Percentiles rank a stretch among this genome's conserved stretches.
Evolutionary conservation across 306 rosid species (phyloP).

Genomic region (Dryas alaskensis): DNA sequence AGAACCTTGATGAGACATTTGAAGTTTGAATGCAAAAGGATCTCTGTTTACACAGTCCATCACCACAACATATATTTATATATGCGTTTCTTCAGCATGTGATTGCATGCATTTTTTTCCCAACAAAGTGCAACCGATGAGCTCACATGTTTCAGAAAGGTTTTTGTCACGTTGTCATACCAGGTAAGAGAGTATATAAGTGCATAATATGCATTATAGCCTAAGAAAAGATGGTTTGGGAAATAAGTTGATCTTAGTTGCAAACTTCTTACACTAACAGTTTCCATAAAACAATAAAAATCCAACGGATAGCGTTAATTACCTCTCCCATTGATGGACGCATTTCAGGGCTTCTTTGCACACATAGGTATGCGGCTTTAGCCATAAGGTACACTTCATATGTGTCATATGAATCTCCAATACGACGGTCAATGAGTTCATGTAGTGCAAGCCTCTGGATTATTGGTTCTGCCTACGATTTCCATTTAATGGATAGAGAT

Average conservation of each 20-base stretch:
- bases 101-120: too few relatives aligned
- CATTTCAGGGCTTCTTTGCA: conserved; percentile 55
- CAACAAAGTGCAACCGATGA: not conserved
- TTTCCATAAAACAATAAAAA: not conserved
- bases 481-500: not conserved
- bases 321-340: conserved; percentile 85
- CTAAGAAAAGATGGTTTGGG: not conserved
- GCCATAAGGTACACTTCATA: conserved; percentile 67
- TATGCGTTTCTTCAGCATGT: not conserved
- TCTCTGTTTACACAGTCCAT: not conserved
- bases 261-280: not conserved
- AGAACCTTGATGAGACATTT: not conserved
- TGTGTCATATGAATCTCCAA: conserved; percentile 57
- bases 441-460: conserved; percentile 59
- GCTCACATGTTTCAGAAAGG: not conserved
- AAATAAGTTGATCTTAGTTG: not conserved
- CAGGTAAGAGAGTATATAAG: not conserved
- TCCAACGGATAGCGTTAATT: conserved; percentile 2
- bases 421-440: conserved; percentile 66
- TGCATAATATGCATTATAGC: not conserved
- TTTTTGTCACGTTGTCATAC: not conserved
- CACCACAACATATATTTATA: not conserved
- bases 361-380: conserved; percentile 62
- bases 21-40: not conserved
- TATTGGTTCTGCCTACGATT: conserved; percentile 59